Evolutionary conservation across 495 filamentous ascomycete species (phyloP).

Genomic region (Penicillium riverlandense): DNA sequence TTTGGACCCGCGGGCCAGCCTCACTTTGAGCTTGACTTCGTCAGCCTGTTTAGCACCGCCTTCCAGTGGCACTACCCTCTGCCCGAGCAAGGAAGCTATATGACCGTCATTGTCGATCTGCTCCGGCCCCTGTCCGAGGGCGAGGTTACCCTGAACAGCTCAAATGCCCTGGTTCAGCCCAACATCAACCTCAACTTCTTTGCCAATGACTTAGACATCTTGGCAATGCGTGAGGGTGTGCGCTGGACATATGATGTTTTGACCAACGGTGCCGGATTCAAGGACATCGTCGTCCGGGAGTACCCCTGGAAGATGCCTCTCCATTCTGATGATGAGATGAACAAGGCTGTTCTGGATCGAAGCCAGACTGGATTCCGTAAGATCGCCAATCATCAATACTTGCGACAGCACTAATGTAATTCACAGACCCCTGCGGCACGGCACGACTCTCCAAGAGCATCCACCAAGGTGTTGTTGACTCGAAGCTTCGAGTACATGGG

Average conservation of each 20-base stretch:
- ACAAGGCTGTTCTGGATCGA: slow-evolving; percentile 44
- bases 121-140: slow-evolving; percentile 44
- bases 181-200: slow-evolving; percentile 56
- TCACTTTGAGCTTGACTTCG: slow-evolving; percentile 59
- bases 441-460: slow-evolving; percentile 43
- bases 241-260: slow-evolving; percentile 47
- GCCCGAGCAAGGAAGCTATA: slow-evolving; percentile 35
- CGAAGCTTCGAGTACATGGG: slow-evolving; percentile 45
- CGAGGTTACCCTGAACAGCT: slow-evolving; percentile 44
- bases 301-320: slow-evolving; percentile 54
- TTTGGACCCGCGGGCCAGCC: slow-evolving; percentile 53
- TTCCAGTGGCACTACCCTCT: slow-evolving; percentile 57
- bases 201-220: slow-evolving; percentile 42
- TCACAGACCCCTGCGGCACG: slow-evolving; percentile 40
- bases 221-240: slow-evolving; percentile 50
- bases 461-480: slow-evolving; percentile 45
- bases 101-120: slow-evolving; percentile 54
- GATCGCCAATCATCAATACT: background rate
- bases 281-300: slow-evolving; percentile 44
- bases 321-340: slow-evolving; percentile 46
- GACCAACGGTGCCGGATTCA: slow-evolving; percentile 45
- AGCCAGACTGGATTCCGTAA: slow-evolving; percentile 48
- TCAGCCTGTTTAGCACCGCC: slow-evolving; percentile 48
- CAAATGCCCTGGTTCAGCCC: slow-evolving; percentile 42
- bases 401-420: background rate